A percentile compares a stretch with the other conserved stretches of the same genome.
Conservation (phyloP, 2,329 filamentous ascomycete species). For the Neofusicoccum cordaticola region DNA sequence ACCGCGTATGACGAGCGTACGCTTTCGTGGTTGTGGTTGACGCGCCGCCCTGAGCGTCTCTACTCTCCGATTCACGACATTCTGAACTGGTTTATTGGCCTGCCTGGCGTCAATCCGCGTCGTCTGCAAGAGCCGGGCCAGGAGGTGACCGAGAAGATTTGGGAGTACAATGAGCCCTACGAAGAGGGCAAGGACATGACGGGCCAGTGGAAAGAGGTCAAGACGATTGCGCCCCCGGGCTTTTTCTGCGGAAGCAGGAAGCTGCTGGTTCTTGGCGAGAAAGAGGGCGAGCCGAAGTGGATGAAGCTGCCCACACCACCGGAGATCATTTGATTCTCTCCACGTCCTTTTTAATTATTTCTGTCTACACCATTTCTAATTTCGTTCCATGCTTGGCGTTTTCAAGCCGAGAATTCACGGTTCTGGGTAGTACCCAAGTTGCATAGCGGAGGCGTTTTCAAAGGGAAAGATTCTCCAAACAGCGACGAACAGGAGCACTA, state of each 20-base stretch:
- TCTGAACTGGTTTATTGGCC: constrained; percentile 53
- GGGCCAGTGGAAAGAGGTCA: constrained; percentile 40
- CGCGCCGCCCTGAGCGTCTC: constrained; percentile 64
- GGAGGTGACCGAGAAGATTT: constrained; percentile 51
- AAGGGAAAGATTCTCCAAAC: background rate
- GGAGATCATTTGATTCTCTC: constrained; percentile 2
- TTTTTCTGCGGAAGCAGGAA: constrained; percentile 58
- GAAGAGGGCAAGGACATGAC: constrained; percentile 26
- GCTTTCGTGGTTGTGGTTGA: constrained; percentile 57
- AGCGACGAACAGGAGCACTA: background rate
- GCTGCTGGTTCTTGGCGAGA: constrained; percentile 48
- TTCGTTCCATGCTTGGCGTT: constrained; percentile 1
- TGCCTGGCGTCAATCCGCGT: constrained; percentile 61
- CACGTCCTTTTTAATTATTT: background rate
- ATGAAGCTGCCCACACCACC: constrained; percentile 28
- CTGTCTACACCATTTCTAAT: background rate
- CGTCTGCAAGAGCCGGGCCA: constrained; percentile 59
- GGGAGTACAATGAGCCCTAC: constrained; percentile 43
- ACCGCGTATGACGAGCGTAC: constrained; percentile 63
- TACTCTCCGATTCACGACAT: constrained; percentile 60
- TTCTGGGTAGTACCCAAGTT: background rate
- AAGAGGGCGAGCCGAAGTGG: constrained; percentile 33
- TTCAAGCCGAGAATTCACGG: background rate
- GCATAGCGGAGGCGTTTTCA: constrained; percentile 9
- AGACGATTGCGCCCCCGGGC: constrained; percentile 54